Percentiles rank a stretch among this genome's conserved stretches.
Evolutionary conservation across 306 rosid species (phyloP).

Genomic region (Abrus pulchellus): DNA sequence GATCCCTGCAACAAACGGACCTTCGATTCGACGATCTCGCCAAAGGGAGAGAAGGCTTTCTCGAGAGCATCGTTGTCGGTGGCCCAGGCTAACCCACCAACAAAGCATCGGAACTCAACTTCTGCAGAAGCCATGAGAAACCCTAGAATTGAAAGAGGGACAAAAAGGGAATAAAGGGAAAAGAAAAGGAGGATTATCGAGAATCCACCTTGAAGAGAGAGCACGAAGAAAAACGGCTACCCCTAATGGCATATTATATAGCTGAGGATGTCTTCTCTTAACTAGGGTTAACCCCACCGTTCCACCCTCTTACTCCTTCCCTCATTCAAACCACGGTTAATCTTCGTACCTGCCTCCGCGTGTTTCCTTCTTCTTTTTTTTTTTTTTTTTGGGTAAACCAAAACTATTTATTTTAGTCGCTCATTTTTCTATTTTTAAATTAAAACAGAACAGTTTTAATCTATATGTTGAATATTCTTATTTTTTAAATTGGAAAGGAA

Average conservation of each 20-base stretch:
- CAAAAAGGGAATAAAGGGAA: neutral
- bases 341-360: neutral
- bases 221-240: neutral
- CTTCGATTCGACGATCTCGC: conserved; percentile 95
- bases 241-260: conserved; percentile 52
- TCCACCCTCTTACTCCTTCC: neutral
- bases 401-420: too few species aligned
- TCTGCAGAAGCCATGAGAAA: conserved; percentile 73
- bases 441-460: too few species aligned
- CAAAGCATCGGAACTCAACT: conserved; percentile 84
- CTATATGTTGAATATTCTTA: too few species aligned
- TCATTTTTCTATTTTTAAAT: too few species aligned
- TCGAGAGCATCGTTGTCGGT: conserved; percentile 79
- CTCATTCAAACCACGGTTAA: neutral
- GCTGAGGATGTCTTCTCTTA: conserved; percentile 29
- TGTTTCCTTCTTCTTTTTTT: too few species aligned
- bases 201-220: conserved; percentile 51
- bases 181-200: conserved; percentile 1
- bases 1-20: conserved; percentile 95
- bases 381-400: too few species aligned
- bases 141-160: neutral
- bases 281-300: conserved; percentile 51
- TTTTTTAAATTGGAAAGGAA: too few species aligned
- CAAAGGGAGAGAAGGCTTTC: conserved; percentile 71
- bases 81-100: conserved; percentile 99